Base-by-base conservation (phyloP, 768 basidiomycete species). In the Termitomyces heimii region DNA sequence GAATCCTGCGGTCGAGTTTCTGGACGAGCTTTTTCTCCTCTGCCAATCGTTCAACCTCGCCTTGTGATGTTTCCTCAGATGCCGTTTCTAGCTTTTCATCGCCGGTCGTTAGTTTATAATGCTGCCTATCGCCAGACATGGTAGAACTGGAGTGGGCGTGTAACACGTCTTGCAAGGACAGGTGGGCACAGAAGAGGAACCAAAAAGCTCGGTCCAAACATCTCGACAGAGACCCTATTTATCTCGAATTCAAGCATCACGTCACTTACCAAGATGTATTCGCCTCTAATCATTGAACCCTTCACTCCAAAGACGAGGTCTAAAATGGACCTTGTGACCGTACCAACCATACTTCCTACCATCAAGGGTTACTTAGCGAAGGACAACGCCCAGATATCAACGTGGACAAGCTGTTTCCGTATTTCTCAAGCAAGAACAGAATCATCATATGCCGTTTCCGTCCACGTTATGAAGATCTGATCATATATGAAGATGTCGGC, bases 1-100 rank as follows among this genome's bases (percentile, higher is more conserved):
- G 70, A 55, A 90, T 89, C 42, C 86, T 76, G 54, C 62, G 51
- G 63, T 90, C 88, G 50, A 90, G 73, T 64, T 86, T 89, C 64
- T 81, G 76, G 22, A 89, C 73, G 2, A 91, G 76, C 26, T 63
- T 52, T 59, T 58, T 62, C 58, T 63, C 68, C 49, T 63, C 64
- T 2, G 55, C n/a, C n/a, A 34, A 51, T 16, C 28, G 55, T 28
- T 66, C 59, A 29, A 14, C 28, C 22, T 18, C 52, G 20, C 61
- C 62, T 26, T 54, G 60, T 50, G 61, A 31, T 54, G 59, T 45
- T 62, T 54, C 42, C 20, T 66, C 40, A 63, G 66, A 29, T 8
- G 22, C 28, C 16, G 37, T 34, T 43, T 70, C 70, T 31, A 75
- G 59, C 70, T 73, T 72, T 63, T 71, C 70, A 35, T 69, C 65